These are phyloP conservation scores for Chaetomium globosum DNA, from an alignment of 2,329 filamentous ascomycete genomes.

Conservation along the genomic window DNA sequence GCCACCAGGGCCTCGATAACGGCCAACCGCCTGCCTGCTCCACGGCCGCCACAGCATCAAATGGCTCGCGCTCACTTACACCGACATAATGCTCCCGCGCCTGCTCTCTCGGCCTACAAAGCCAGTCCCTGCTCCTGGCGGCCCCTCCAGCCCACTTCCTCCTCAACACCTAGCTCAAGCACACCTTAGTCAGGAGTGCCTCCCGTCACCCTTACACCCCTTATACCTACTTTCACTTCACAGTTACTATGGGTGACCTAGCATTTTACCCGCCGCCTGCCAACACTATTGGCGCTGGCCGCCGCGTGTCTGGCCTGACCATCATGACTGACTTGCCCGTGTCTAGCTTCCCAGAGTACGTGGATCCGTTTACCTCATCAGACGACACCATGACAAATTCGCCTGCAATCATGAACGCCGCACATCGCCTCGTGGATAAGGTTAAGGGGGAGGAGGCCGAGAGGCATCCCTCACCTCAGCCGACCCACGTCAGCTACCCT, in stretches of 20 bases:
- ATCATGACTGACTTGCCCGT: constrained; percentile 41
- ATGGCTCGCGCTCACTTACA: constrained; percentile 15
- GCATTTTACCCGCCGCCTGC: constrained; percentile 24
- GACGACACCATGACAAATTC: constrained; percentile 41
- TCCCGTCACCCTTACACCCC: constrained; percentile 3
- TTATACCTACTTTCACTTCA: constrained; percentile 6
- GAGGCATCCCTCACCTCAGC: constrained; percentile 81
- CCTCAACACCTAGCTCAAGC: constrained; percentile 8
- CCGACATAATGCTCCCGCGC: constrained; percentile 21
- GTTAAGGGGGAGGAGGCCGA: constrained; percentile 42
- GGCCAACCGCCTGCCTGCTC: constrained; percentile 24
- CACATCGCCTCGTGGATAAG: constrained; percentile 40
- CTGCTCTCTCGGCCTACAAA: constrained; percentile 26
- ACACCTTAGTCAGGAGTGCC: constrained; percentile 4
- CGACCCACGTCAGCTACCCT: constrained; percentile 78
- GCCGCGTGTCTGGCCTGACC: constrained; percentile 38
- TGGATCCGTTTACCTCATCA: constrained; percentile 40
- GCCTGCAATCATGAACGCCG: constrained; percentile 29
- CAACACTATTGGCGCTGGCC: constrained; percentile 29
- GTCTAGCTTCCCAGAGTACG: constrained; percentile 43
- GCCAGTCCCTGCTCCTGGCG: constrained; percentile 10
- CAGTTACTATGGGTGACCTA: constrained; percentile 33
- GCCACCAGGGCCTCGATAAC: constrained; percentile 29
- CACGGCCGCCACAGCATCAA: constrained; percentile 15
- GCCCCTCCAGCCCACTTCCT: background rate